These are phyloP conservation scores for Chaetomiaceae sp. DNA, from an alignment of 2,329 filamentous ascomycete species.

Conservation along the genomic window DNA sequence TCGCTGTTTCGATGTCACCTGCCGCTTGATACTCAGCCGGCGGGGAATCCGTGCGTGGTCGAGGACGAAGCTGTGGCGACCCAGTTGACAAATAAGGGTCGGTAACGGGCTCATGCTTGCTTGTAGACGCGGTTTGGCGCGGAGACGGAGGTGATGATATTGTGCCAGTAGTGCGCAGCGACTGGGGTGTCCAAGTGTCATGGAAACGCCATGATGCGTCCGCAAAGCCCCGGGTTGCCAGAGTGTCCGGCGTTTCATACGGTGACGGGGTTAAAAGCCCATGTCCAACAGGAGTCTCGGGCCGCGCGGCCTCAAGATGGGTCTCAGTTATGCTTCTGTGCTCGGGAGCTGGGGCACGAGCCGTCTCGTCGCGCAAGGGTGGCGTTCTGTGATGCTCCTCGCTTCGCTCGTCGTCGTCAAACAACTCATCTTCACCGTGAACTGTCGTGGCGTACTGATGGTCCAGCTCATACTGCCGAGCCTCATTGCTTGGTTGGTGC, in stretches of 20 bases:
- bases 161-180: conserved; percentile 32
- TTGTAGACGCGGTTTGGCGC: conserved; percentile 20
- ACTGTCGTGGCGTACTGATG: conserved; percentile 30
- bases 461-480: conserved; percentile 13
- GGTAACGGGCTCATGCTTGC: conserved; percentile 30
- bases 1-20: conserved; percentile 25
- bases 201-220: conserved; percentile 29
- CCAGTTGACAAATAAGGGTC: conserved; percentile 24
- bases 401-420: conserved; percentile 24
- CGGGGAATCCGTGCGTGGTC: conserved; percentile 13
- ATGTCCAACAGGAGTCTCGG: conserved; percentile 15
- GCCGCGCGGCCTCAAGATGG: too few relatives aligned
- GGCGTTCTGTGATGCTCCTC: too few relatives aligned
- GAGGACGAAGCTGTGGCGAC: conserved; percentile 12
- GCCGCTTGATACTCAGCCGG: conserved; percentile 12
- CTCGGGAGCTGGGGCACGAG: too few relatives aligned
- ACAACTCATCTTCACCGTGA: conserved; percentile 31
- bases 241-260: conserved; percentile 17
- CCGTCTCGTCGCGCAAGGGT: not conserved
- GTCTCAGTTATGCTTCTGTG: conserved; percentile 1
- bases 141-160: conserved; percentile 32
- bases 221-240: conserved; percentile 26
- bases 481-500: not conserved
- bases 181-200: conserved; percentile 30
- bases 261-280: conserved; percentile 1